phyloP scores from a whole-genome alignment of 225 moss, liverwort and hornwort genomes.

The Physcomitrellopsis africana region DNA sequence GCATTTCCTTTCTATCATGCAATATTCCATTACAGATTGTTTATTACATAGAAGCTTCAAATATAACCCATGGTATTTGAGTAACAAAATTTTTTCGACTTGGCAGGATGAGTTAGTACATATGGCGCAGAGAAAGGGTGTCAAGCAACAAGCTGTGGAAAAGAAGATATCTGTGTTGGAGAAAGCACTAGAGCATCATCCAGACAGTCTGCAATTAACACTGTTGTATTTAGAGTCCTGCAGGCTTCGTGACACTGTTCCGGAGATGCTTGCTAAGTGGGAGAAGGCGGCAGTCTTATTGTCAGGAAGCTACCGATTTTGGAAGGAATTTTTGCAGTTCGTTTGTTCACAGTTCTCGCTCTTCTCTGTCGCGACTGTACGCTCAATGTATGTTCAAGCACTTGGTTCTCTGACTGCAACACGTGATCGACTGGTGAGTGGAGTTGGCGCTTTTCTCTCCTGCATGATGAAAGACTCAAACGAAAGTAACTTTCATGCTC shows the following conservation, averaged over 20 bases:
- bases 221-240: constrained; percentile 84
- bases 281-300: constrained; percentile 58
- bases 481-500: constrained; percentile 17
- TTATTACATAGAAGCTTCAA: constrained; percentile 22
- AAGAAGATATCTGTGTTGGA: constrained; percentile 88
- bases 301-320: constrained; percentile 76
- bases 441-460: constrained; percentile 28
- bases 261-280: constrained; percentile 79
- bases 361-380: constrained; percentile 80
- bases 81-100: constrained; percentile 16
- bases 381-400: constrained; percentile 69
- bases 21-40: constrained; percentile 22
- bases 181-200: constrained; percentile 75
- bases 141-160: constrained; percentile 78
- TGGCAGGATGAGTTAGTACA: constrained; percentile 87
- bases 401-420: constrained; percentile 73
- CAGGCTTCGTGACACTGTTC: constrained; percentile 74
- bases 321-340: constrained; percentile 87
- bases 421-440: constrained; percentile 65
- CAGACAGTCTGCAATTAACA: constrained; percentile 71
- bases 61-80: background rate
- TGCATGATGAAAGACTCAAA: constrained; percentile 11
- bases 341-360: constrained; percentile 81
- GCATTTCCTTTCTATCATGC: constrained; percentile 17
- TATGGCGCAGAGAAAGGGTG: constrained; percentile 72